Evolutionary conservation across 306 rosid species (phyloP), one percentile per base, ranked within the genome.

Genomic region (Abrus pulchellus): DNA sequence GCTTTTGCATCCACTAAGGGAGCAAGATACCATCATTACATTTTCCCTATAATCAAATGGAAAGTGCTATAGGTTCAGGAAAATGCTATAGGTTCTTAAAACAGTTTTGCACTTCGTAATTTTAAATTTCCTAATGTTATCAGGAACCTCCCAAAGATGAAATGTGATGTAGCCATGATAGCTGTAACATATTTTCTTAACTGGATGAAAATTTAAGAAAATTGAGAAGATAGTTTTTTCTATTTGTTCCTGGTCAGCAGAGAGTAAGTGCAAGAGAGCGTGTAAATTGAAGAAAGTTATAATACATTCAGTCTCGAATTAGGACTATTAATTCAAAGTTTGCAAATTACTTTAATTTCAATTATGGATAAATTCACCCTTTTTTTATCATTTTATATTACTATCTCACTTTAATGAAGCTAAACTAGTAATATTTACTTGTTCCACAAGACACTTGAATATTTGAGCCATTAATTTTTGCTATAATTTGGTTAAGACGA

Each of bases 121-220:
- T 20, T 20, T 20, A 20, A 20, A 86, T 84, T 83, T 61, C 91
- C 88, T 57, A 77, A 47, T 88, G 88, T 80, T 61, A 85, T 50
- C 85, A 75, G 79, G 14, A 63, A 9, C 77, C 86, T 13, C 85
- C 66, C 32, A 84, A 82, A 81, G 90, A 92, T 62, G 91, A 90
- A 80, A 90, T 90, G 11, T 85, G 63, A 87, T 72, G 53, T 40
- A 50, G n/a, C 32, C 83, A 11, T 11, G 60, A 68, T 45, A 55
- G 57, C 74, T 49, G 27, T 54, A 3, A n/a, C 2, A 33, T 3
- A 20, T 60, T 71, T 57, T 68, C 38, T 10, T 9, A 47, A 56
- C 72, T 47, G 14, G 30, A 47, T 0, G 1, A 45, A 36, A 80
- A 44, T 65, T 27, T 20, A 20, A 20, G 20, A 14, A 72, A 72